Evolutionary conservation across 2,329 filamentous ascomycete genomes (phyloP).

Genomic region (Fusarium cyanostomum): DNA sequence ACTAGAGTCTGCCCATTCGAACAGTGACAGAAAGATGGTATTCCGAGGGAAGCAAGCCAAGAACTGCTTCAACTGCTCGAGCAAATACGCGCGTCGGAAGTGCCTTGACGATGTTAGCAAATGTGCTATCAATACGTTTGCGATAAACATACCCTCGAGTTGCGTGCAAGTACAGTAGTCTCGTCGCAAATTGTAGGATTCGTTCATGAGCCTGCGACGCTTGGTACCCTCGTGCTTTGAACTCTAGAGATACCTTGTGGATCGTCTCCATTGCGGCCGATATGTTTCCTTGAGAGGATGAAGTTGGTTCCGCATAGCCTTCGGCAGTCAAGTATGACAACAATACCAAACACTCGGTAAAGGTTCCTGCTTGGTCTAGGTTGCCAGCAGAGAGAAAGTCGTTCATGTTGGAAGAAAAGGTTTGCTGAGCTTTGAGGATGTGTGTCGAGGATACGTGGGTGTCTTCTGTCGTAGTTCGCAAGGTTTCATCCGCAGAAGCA

Average conservation of each 20-base stretch:
- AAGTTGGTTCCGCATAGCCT: slow-evolving; percentile 55
- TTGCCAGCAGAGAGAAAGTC: slow-evolving; percentile 63
- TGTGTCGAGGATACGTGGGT: slow-evolving; percentile 47
- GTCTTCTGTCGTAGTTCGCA: slow-evolving; percentile 23
- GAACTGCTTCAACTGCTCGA: slow-evolving; percentile 68
- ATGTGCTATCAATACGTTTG: not conserved
- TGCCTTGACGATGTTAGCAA: slow-evolving; percentile 55
- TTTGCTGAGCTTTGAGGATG: slow-evolving; percentile 63
- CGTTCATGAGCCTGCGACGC: slow-evolving; percentile 62
- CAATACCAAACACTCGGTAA: slow-evolving; percentile 70
- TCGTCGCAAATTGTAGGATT: slow-evolving; percentile 73
- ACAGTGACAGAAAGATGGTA: slow-evolving; percentile 76
- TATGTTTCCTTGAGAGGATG: slow-evolving; percentile 64
- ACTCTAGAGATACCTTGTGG: slow-evolving; percentile 53
- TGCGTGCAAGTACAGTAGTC: slow-evolving; percentile 73
- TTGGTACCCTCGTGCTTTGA: slow-evolving; percentile 50
- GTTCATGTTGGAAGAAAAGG: slow-evolving; percentile 64
- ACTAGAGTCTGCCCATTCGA: slow-evolving; percentile 77
- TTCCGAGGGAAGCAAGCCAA: slow-evolving; percentile 77
- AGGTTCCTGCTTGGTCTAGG: slow-evolving; percentile 59
- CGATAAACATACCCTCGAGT: slow-evolving; percentile 58
- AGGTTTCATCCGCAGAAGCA: slow-evolving; percentile 46
- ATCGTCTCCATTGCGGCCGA: slow-evolving; percentile 57
- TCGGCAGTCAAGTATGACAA: slow-evolving; percentile 70
- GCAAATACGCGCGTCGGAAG: slow-evolving; percentile 74